phyloP scores from a whole-genome alignment of 228 moss, liverwort and hornwort species.

The Sphagnum fallax region DNA sequence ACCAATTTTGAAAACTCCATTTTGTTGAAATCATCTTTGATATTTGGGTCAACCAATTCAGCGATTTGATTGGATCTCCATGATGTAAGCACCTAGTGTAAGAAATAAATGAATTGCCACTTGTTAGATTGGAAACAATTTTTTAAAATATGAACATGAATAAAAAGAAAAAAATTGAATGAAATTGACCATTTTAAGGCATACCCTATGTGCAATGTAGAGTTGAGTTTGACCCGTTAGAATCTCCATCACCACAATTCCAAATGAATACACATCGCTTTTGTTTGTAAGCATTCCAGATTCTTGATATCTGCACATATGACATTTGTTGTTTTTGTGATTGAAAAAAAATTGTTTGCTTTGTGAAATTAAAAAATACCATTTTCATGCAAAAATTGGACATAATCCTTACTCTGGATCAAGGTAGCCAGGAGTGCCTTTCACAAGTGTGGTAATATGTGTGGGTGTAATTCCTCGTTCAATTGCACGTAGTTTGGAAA shows the following conservation, averaged over 20 bases:
- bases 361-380: neutral
- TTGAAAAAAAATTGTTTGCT: neutral
- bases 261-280: slow-evolving; percentile 63
- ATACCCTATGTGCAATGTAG: slow-evolving; percentile 6
- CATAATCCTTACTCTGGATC: slow-evolving; percentile 49
- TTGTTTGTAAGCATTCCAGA: slow-evolving; percentile 39
- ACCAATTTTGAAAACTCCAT: no score
- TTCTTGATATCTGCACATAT: slow-evolving; percentile 25
- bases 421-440: slow-evolving; percentile 72
- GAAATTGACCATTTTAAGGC: neutral
- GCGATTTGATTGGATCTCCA: slow-evolving; percentile 10
- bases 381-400: no score
- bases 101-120: neutral
- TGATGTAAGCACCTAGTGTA: slow-evolving; percentile 17
- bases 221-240: slow-evolving; percentile 30
- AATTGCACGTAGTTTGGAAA: slow-evolving; percentile 41
- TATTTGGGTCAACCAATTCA: no score
- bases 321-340: neutral
- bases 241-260: slow-evolving; percentile 48
- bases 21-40: slow-evolving; percentile 15
- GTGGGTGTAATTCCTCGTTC: slow-evolving; percentile 32
- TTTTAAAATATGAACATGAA: neutral
- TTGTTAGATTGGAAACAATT: neutral
- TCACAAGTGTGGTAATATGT: slow-evolving; percentile 66
- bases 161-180: neutral